A percentile compares a stretch with the other conserved stretches of the same genome.
These are phyloP conservation scores for Candida vaughaniae DNA, from an alignment of 805 yeast genomes.

Conservation along the genomic window DNA sequence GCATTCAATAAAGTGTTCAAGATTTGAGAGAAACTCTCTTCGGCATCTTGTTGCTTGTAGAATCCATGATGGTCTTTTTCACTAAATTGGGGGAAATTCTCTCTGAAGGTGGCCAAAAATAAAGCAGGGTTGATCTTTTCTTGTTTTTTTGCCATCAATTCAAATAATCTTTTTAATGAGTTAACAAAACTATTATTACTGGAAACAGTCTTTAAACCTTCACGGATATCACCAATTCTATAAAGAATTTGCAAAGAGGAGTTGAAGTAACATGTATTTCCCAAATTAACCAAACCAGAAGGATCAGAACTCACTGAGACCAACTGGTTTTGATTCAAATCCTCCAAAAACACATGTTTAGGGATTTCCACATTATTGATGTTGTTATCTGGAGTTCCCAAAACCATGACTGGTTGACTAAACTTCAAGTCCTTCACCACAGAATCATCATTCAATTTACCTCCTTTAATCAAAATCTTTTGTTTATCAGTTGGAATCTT, in stretches of 20 bases:
- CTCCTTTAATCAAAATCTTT: constrained; percentile 85
- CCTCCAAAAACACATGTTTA: constrained; percentile 65
- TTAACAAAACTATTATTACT: constrained; percentile 20
- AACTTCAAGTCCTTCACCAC: constrained; percentile 51
- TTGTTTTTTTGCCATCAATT: constrained; percentile 44
- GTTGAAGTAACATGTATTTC: constrained; percentile 78
- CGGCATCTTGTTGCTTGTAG: constrained; percentile 97
- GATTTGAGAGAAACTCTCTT: constrained; percentile 87
- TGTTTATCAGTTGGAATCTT: constrained; percentile 87
- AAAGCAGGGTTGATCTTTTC: constrained; percentile 63
- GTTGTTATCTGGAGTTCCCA: constrained; percentile 83
- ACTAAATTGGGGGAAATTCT: constrained; percentile 81
- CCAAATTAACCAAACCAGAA: constrained; percentile 65
- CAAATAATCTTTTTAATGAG: constrained; percentile 45
- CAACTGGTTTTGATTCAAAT: constrained; percentile 49
- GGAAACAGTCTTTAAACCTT: constrained; percentile 15
- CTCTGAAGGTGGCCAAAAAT: constrained; percentile 64
- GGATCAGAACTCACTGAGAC: constrained; percentile 48
- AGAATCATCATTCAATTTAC: constrained; percentile 77
- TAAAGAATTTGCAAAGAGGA: constrained; percentile 62
- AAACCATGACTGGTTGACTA: constrained; percentile 76
- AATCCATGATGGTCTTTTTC: constrained; percentile 70
- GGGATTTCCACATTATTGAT: constrained; percentile 52
- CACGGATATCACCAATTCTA: constrained; percentile 42
- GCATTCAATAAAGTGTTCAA: constrained; percentile 50